Conservation (phyloP, 2,329 filamentous ascomycete genomes). For the Calonectria henricotiae region DNA sequence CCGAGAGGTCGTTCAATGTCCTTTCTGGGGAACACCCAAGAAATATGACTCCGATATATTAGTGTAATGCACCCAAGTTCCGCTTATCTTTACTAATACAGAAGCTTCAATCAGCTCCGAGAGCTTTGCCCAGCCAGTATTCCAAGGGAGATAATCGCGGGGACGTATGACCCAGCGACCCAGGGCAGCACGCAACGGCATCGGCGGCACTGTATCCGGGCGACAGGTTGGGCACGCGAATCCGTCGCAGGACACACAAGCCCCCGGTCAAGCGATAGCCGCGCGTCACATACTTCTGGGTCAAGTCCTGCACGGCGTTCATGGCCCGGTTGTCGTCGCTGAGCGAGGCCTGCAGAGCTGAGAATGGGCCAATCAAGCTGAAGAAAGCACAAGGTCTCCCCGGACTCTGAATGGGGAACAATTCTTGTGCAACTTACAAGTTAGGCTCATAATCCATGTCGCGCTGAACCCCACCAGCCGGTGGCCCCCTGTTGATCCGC, state of each 20-base stretch:
- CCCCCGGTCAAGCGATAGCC: constrained; percentile 26
- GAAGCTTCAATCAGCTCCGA: constrained; percentile 32
- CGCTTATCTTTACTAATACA: not conserved
- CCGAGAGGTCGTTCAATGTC: constrained; percentile 27
- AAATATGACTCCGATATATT: not conserved
- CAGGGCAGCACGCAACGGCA: constrained; percentile 23
- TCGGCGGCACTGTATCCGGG: constrained; percentile 19
- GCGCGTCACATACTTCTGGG: constrained; percentile 30
- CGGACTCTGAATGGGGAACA: not conserved
- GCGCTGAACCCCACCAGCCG: constrained; percentile 5
- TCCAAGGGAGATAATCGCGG: constrained; percentile 30
- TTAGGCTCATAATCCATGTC: constrained; percentile 17
- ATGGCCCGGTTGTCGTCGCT: constrained; percentile 35
- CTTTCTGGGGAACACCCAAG: constrained; percentile 20
- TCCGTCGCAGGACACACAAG: constrained; percentile 25
- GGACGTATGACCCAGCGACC: constrained; percentile 21
- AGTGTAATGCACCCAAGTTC: constrained; percentile 12
- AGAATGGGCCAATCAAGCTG: constrained; percentile 21
- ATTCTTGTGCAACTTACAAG: not conserved
- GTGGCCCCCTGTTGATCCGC: constrained; percentile 6
- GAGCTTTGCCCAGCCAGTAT: constrained; percentile 36
- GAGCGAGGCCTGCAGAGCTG: constrained; percentile 34
- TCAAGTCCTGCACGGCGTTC: constrained; percentile 34
- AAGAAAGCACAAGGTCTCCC: not conserved
- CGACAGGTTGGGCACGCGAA: constrained; percentile 32